Conservation (phyloP, 139 green algal genomes). For the Asterochloris sp. region DNA sequence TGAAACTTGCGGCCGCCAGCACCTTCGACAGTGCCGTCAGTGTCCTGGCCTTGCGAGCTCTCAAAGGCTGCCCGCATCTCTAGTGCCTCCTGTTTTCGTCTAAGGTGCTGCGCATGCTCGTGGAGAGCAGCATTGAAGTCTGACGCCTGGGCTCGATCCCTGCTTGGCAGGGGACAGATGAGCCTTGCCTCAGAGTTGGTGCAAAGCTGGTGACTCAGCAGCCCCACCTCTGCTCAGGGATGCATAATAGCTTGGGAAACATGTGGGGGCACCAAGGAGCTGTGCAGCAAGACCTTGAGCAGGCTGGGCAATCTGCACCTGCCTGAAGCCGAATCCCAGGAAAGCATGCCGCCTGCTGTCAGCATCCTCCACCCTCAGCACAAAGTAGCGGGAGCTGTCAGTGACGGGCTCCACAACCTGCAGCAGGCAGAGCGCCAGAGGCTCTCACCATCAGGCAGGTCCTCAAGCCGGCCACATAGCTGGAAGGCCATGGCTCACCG, state of each 20-base stretch:
- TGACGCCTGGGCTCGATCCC: constrained; percentile 53
- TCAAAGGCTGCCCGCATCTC: constrained; percentile 35
- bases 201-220: not conserved
- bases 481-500: constrained; percentile 16
- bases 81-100: constrained; percentile 47
- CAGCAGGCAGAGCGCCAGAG: not conserved
- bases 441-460: not conserved
- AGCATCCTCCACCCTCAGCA: constrained; percentile 55
- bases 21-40: not conserved
- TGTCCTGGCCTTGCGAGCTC: not conserved
- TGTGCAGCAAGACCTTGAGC: too few relatives aligned
- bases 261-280: too few relatives aligned
- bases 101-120: constrained; percentile 66
- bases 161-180: constrained; percentile 16
- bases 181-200: not conserved
- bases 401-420: constrained; percentile 68
- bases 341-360: constrained; percentile 61
- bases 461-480: too few relatives aligned
- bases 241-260: too few relatives aligned
- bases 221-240: too few relatives aligned
- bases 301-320: not conserved
- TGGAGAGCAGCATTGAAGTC: constrained; percentile 70
- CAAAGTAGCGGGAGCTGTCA: constrained; percentile 70
- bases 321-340: constrained; percentile 68
- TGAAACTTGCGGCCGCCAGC: not conserved